Evolutionary conservation across 352 stramenopile genomes (phyloP), one percentile per base, ranked within the genome.

Genomic region (Phytophthora europaea): DNA sequence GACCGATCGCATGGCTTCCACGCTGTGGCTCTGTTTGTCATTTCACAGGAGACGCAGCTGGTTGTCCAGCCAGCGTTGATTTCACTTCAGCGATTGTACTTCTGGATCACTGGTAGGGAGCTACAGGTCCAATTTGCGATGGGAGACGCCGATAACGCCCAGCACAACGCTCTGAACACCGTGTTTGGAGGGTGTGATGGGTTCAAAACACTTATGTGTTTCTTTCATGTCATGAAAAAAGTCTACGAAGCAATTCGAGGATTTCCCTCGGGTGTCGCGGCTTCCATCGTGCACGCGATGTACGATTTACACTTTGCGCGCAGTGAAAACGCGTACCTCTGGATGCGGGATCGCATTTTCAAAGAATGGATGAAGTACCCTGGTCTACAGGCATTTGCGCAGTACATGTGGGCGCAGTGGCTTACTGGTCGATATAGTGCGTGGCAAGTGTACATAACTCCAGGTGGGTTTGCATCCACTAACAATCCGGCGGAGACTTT

Each of bases 401-500:
- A 26, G 23, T 26, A 26, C 23, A 26, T 26, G 23, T 26, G 23
- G 23, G 23, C 23, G 23, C 23, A 26, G 40, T 76, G 72, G 63
- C 2, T 76, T 2, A 22, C 34, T 12, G 52, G 47, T 8, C 45
- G 16, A 0, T 77, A 68, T 28, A 48, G 38, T 15, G 26, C 23
- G 1, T 77, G 73, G 65, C 65, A 80, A 48, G 40, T 52, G 31
- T 75, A 70, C 55, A 36, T 40, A 6, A 75, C 65, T 0, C 31
- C 54, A 0, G 31, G 13, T 22, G 60, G 65, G 0, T 74, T 62
- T 48, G 61, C 73, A 1, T 70, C 65, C 9, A 77, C 69, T 0
- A 77, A 71, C 13, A 77, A 75, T n/a, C 61, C 69, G 0, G 48
- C 56, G 2, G 69, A 80, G 40, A 38, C 68, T 23, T 78, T 77